Conservation (phyloP, 768 basidiomycete genomes). For the Suillus subluteus region DNA sequence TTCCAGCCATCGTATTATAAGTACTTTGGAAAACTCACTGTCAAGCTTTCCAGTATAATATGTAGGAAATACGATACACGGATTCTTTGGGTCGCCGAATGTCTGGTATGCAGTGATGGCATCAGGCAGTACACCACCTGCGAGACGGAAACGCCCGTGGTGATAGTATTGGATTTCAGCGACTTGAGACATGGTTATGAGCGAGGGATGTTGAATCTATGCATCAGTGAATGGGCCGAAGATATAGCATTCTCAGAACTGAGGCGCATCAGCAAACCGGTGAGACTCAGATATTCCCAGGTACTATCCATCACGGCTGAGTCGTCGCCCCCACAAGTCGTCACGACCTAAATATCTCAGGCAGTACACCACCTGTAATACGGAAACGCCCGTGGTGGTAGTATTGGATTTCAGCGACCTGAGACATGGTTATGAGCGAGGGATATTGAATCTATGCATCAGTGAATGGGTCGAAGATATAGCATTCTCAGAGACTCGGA, state of each 20-base stretch:
- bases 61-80: constrained; percentile 62
- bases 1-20: constrained; percentile 7
- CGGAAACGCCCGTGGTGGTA: constrained; percentile 58
- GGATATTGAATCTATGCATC: background rate
- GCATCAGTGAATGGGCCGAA: background rate
- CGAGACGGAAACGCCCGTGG: constrained; percentile 57
- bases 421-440: constrained; percentile 20
- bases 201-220: background rate
- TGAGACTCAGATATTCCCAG: no score
- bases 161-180: constrained; percentile 49
- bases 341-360: no score
- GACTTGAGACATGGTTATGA: constrained; percentile 22
- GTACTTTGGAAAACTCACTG: constrained; percentile 37
- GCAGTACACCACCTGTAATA: constrained; percentile 55
- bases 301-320: no score
- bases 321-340: no score
- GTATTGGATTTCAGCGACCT: constrained; percentile 41
- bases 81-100: constrained; percentile 54
- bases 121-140: constrained; percentile 57
- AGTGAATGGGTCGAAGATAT: background rate
- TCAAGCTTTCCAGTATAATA: constrained; percentile 59
- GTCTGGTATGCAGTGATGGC: constrained; percentile 64
- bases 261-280: no score
- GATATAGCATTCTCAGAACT: background rate
- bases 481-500: background rate